phyloP scores from a whole-genome alignment of 225 moss, liverwort and hornwort species.

The Rhytidiadelphus loreus region DNA sequence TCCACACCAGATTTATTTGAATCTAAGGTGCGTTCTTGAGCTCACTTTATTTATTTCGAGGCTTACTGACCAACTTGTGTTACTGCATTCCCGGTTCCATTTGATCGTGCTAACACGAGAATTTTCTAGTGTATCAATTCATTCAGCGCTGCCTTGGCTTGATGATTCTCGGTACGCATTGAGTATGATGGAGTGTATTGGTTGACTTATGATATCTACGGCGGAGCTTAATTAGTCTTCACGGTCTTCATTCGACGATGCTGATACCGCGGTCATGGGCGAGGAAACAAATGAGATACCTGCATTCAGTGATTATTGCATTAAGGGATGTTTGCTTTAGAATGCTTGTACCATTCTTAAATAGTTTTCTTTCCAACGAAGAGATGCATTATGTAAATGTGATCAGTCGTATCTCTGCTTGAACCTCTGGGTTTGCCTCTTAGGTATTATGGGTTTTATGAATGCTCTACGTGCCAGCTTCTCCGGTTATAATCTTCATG shows the following conservation, averaged over 20 bases:
- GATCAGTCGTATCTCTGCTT: neutral
- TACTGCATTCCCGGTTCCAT: neutral
- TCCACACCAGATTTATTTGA: slow-evolving; percentile 26
- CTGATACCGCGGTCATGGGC: neutral
- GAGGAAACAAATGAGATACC: neutral
- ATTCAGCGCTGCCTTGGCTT: neutral
- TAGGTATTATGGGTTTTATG: neutral
- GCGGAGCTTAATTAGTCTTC: neutral
- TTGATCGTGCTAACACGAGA: neutral
- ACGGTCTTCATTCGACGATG: neutral
- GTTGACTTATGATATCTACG: neutral
- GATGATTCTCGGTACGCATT: neutral
- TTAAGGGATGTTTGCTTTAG: neutral
- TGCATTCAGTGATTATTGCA: neutral
- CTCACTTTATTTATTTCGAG: neutral
- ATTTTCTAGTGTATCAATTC: neutral
- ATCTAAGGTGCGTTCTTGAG: slow-evolving; percentile 11
- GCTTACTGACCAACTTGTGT: neutral
- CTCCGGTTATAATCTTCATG: neutral
- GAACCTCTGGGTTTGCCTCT: neutral
- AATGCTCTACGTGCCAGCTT: neutral
- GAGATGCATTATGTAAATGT: neutral
- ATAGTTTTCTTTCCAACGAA: neutral
- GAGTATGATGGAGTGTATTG: neutral
- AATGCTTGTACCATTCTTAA: neutral